These are phyloP conservation scores for Chaetomium sp. DNA, from an alignment of 2,329 filamentous ascomycete species.

Conservation along the genomic window DNA sequence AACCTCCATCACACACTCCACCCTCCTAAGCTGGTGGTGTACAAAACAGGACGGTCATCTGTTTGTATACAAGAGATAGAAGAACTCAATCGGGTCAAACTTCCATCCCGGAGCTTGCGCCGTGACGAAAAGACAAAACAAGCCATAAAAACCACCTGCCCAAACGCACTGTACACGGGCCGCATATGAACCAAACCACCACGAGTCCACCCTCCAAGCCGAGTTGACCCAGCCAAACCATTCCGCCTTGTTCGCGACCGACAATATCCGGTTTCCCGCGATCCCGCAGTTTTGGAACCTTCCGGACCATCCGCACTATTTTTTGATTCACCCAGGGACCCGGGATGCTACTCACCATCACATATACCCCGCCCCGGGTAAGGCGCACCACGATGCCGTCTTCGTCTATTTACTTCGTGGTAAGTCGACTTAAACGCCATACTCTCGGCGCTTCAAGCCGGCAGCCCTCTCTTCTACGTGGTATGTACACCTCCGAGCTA, in stretches of 20 bases:
- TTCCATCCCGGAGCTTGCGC: not conserved
- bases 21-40: not conserved
- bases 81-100: not conserved
- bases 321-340: not conserved
- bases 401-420: not conserved
- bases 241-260: not conserved
- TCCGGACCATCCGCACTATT: not conserved
- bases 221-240: not conserved
- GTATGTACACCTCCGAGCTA: not conserved
- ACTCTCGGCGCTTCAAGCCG: not conserved
- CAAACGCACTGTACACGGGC: not conserved
- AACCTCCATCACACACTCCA: not conserved
- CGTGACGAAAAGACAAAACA: not conserved
- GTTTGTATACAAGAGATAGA: not conserved
- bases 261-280: conserved; percentile 6
- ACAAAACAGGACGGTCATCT: not conserved
- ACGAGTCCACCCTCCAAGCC: not conserved
- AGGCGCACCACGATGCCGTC: not conserved
- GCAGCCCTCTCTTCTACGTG: no score
- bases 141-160: not conserved
- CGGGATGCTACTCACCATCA: not conserved
- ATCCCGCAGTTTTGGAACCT: not conserved
- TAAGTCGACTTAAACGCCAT: not conserved
- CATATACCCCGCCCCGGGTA: not conserved
- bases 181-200: not conserved